These are phyloP conservation scores for Anastatica hierochuntica DNA, from an alignment of 345 rosid genomes.

Conservation along the genomic window DNA sequence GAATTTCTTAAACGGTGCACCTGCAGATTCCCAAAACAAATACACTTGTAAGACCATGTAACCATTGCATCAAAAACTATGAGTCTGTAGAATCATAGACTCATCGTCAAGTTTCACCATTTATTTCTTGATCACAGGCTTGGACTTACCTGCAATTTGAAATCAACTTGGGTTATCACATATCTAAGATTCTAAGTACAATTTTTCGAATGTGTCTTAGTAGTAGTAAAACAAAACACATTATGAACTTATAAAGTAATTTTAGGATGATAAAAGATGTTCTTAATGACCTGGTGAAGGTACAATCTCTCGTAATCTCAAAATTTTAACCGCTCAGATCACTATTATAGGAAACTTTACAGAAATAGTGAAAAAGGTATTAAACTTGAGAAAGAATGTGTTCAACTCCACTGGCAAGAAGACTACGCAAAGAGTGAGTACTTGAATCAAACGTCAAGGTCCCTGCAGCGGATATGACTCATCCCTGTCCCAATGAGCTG, in stretches of 20 bases:
- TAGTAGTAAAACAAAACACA: no score
- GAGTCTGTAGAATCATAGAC: conserved; percentile 4
- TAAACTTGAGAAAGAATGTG: conserved; percentile 95
- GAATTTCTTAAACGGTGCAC: conserved; percentile 83
- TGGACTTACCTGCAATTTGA: conserved; percentile 63
- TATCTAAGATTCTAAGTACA: neutral
- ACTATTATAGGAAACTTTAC: no score
- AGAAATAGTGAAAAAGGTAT: no score
- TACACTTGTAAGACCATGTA: neutral
- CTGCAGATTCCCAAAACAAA: conserved; percentile 31
- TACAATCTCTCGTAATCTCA: no score
- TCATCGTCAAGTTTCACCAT: conserved; percentile 98
- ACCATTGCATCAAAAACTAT: neutral
- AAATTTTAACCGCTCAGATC: no score
- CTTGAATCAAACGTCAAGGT: conserved; percentile 97
- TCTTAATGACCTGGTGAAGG: no score
- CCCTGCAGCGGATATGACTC: conserved; percentile 97
- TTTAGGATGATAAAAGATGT: no score
- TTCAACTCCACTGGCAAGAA: conserved; percentile 88
- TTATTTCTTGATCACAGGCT: conserved; percentile 99
- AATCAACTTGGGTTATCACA: neutral
- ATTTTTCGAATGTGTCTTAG: no score
- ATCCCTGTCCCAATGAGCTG: conserved; percentile 98
- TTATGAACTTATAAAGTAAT: no score
- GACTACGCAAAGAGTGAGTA: conserved; percentile 70